Evolutionary conservation across 2,329 filamentous ascomycete species (phyloP).

Genomic region (Aspergillus pseudoglaucus): DNA sequence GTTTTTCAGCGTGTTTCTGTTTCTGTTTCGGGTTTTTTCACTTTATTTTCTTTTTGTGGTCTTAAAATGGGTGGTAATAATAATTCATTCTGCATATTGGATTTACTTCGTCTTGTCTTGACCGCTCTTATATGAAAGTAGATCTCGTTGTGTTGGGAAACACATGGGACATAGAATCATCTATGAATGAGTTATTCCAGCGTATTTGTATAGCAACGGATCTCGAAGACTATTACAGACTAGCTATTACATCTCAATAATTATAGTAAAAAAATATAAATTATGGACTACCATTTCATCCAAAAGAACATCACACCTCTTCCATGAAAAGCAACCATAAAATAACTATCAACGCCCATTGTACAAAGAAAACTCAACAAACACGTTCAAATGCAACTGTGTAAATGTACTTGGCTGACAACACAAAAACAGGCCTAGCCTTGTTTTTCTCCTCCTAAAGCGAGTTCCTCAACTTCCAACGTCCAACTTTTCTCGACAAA

Average conservation of each 20-base stretch:
- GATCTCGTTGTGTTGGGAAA: no score
- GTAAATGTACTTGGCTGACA: not conserved
- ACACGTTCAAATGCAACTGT: not conserved
- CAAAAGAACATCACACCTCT: not conserved
- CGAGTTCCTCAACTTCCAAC: constrained; percentile 1
- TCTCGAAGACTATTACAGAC: no score
- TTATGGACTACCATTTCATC: no score
- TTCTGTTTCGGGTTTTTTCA: not conserved
- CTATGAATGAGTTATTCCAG: no score
- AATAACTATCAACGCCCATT: not conserved
- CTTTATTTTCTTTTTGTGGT: not conserved
- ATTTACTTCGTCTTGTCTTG: no score
- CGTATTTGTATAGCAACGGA: no score
- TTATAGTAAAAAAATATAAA: no score
- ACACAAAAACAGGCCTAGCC: constrained; percentile 2
- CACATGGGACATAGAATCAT: no score
- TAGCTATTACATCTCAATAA: no score
- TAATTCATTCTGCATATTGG: no score
- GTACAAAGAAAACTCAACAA: not conserved
- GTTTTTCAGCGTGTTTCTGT: not conserved
- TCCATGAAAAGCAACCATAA: not conserved
- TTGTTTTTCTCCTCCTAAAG: not conserved
- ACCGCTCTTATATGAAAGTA: no score
- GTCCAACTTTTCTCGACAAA: not conserved
- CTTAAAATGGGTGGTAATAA: not conserved